These are phyloP conservation scores for Lepidopterella palustris DNA, from an alignment of 495 filamentous ascomycete species.

Conservation along the genomic window DNA sequence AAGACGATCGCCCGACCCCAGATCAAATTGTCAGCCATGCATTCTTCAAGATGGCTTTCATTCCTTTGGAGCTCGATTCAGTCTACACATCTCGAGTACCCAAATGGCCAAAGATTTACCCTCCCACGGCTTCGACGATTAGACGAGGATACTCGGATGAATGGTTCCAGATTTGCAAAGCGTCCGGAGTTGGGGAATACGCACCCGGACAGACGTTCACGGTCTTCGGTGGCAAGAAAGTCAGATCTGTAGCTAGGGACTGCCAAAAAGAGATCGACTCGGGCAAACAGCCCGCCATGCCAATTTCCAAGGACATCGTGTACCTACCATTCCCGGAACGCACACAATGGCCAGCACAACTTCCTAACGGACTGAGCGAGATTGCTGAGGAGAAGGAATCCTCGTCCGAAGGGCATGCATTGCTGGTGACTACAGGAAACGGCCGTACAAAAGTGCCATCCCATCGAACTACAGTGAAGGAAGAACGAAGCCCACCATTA, in stretches of 20 bases:
- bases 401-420: constrained; percentile 26
- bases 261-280: constrained; percentile 35
- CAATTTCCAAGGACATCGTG: constrained; percentile 35
- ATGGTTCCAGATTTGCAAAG: constrained; percentile 37
- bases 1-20: constrained; percentile 36
- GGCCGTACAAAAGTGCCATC: constrained; percentile 19
- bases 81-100: constrained; percentile 30
- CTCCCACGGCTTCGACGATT: constrained; percentile 34
- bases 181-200: constrained; percentile 39
- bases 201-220: constrained; percentile 34
- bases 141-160: constrained; percentile 36
- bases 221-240: constrained; percentile 32
- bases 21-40: constrained; percentile 40
- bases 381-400: constrained; percentile 33
- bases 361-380: constrained; percentile 22
- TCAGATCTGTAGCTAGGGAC: constrained; percentile 36
- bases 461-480: constrained; percentile 4
- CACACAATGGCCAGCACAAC: constrained; percentile 20
- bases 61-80: constrained; percentile 34
- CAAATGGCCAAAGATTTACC: constrained; percentile 34
- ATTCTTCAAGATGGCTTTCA: constrained; percentile 39
- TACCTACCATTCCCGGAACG: constrained; percentile 33
- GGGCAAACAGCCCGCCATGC: constrained; percentile 35
- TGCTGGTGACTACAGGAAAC: constrained; percentile 30
- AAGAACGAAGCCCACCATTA: constrained; percentile 3